Percentiles rank a stretch among this genome's conserved stretches.
These are phyloP conservation scores for Acer yangbiense DNA, from an alignment of 345 rosid species.

Conservation along the genomic window DNA sequence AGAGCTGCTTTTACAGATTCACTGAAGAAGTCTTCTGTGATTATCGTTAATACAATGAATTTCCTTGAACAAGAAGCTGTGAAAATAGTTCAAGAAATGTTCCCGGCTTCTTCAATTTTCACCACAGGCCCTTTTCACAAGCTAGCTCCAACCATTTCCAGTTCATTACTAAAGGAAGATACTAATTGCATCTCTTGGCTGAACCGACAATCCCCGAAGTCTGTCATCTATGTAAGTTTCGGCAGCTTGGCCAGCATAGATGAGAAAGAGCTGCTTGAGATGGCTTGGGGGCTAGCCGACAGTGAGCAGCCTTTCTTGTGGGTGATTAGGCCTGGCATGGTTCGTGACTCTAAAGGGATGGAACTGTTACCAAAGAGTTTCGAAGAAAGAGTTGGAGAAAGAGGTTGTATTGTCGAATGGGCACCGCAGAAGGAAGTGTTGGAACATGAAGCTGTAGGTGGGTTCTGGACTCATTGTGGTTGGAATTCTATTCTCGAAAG, in stretches of 20 bases:
- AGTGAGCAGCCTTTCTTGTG: slow-evolving; percentile 37
- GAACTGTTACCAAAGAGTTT: slow-evolving; percentile 22
- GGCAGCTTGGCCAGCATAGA: slow-evolving; percentile 32
- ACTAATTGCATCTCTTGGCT: slow-evolving; percentile 33
- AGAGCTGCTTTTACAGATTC: not conserved
- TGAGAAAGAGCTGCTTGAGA: slow-evolving; percentile 28
- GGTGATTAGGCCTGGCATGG: slow-evolving; percentile 32
- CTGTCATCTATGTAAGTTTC: slow-evolving; percentile 33
- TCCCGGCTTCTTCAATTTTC: slow-evolving; percentile 11
- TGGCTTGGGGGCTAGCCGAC: slow-evolving; percentile 30
- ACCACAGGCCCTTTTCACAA: slow-evolving; percentile 31
- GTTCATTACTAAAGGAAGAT: slow-evolving; percentile 24
- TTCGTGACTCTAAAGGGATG: slow-evolving; percentile 7
- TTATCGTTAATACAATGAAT: slow-evolving; percentile 28
- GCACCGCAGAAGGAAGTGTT: slow-evolving; percentile 34
- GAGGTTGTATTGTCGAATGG: slow-evolving; percentile 37
- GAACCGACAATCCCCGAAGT: slow-evolving; percentile 17
- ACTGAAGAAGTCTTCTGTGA: slow-evolving; percentile 20
- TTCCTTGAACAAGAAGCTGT: slow-evolving; percentile 26
- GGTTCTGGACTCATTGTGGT: slow-evolving; percentile 39
- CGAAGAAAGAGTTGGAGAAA: slow-evolving; percentile 13
- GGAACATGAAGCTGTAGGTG: slow-evolving; percentile 30
- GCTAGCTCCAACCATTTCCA: slow-evolving; percentile 13
- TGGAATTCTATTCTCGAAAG: slow-evolving; percentile 33
- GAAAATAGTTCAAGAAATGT: slow-evolving; percentile 2